Evolutionary conservation across 192 early-diverging fungal genomes (phyloP).

Genomic region (Podila epigama): DNA sequence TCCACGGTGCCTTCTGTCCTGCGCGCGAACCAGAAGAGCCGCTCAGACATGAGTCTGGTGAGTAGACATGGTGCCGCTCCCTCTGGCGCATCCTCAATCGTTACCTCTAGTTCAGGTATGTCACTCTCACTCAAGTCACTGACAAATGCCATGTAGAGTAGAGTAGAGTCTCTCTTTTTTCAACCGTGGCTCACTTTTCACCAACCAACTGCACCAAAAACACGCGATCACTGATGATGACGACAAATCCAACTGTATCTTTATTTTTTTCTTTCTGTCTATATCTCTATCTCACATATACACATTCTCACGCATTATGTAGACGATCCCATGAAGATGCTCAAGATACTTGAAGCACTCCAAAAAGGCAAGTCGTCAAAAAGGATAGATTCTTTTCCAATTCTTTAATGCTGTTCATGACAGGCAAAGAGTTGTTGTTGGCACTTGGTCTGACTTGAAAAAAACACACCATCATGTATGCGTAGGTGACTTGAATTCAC

Average conservation of each 20-base stretch:
- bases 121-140: too few species aligned
- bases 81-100: background rate
- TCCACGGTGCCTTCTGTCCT: constrained; percentile 38
- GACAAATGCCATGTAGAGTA: too few species aligned
- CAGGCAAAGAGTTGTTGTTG: background rate
- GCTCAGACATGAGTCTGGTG: constrained; percentile 22
- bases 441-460: background rate
- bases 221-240: too few species aligned
- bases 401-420: too few species aligned
- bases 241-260: background rate
- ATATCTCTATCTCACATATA: background rate
- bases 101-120: background rate
- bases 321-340: constrained; percentile 51
- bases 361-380: constrained; percentile 23
- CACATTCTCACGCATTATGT: too few species aligned
- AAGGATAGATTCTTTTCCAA: background rate
- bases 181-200: too few species aligned
- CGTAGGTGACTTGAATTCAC: constrained; percentile 29
- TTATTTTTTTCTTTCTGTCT: background rate
- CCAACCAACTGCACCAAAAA: too few species aligned
- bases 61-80: background rate
- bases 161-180: too few species aligned
- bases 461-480: background rate
- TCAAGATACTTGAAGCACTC: constrained; percentile 48
- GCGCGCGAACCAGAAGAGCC: constrained; percentile 26